Percentiles rank a stretch among this genome's conserved stretches.
phyloP scores from a whole-genome alignment of 257 asterid genomes.

The Jaltomata sinuosa region DNA sequence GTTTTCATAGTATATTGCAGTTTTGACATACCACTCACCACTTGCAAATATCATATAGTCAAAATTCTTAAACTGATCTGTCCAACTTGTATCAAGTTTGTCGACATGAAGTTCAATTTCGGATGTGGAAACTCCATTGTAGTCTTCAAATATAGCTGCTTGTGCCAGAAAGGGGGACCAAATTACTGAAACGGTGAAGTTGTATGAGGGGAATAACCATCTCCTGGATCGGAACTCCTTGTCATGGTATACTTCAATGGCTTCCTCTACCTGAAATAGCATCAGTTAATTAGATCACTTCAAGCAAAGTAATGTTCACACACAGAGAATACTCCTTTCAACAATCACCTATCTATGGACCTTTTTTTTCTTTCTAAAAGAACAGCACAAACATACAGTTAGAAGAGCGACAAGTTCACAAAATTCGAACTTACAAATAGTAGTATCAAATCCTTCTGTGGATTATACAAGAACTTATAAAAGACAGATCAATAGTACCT shows the following conservation, averaged over 20 bases:
- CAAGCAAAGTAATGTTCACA: background rate
- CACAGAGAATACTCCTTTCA: background rate
- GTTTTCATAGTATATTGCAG: constrained; percentile 54
- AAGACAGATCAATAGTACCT: background rate
- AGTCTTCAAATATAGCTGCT: constrained; percentile 57
- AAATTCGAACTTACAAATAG: background rate
- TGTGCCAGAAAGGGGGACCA: constrained; percentile 82
- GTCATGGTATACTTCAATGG: constrained; percentile 65
- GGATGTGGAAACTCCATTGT: constrained; percentile 50
- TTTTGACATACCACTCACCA: constrained; percentile 68
- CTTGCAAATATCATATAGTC: constrained; percentile 53
- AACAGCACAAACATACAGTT: background rate
- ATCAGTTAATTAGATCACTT: background rate
- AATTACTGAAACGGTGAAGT: constrained; percentile 47
- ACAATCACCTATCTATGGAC: too few relatives aligned
- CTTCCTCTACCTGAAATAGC: constrained; percentile 46
- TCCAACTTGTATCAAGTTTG: constrained; percentile 59
- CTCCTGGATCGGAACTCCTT: constrained; percentile 40
- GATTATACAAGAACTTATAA: background rate
- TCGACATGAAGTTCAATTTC: constrained; percentile 68
- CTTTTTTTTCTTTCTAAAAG: too few relatives aligned
- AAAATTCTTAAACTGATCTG: constrained; percentile 31
- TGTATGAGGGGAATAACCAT: constrained; percentile 66
- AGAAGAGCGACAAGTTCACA: background rate
- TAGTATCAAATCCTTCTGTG: background rate